Base-by-base conservation (phyloP, 192 early-diverging fungal species). In the Mortierella hygrophila region DNA sequence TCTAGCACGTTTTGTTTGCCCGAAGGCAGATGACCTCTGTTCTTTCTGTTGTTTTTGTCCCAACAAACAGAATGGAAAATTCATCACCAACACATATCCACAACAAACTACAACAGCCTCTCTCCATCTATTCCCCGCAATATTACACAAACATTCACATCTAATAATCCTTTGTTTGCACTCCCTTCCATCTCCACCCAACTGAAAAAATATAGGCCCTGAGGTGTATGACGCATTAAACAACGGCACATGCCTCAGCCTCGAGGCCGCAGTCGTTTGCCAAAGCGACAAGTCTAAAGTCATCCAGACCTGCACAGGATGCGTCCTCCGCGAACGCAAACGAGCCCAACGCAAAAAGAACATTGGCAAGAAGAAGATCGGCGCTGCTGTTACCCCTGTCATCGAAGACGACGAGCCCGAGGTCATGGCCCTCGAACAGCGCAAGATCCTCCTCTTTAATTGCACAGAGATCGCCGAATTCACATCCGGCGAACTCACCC, bases 261-360 rank as follows among this genome's bases (percentile, higher is more conserved):
- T 99, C 54, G 96, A 98, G 80, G 95, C 97, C 4, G 87, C 90
- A 1, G 94, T 99, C n/a, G 91, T 97, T 8, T 97, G 97, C 88
- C 93, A 95, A 26, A 96, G 95, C 75, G 94, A 97, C 76, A 89
- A 92, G 21, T 89, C 90, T 23, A 95, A 94, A 75, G 90, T 92
- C 69, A 95, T 97, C 68, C 90, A 93, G 65, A 96, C 95, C 63
- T 97, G 97, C 86, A 72, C 90, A 15, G 95, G 96, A 3, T 97
- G 97, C 79, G 94, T 98, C 40, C 92, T 93, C 79, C 93, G 97
- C 54, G 97, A 98, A 85, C 91, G 92, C 63, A 95, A 95, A 88
- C 89, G 94, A 41, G 92, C 93, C 32, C 91, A 93, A 81, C 92
- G 93, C 71, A 92, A 91, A 71, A 93, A 92, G 83, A 91, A 91